Evolutionary conservation across 352 stramenopile genomes (phyloP), one percentile per base, ranked within the genome.

Genomic region (Lagenidium giganteum): DNA sequence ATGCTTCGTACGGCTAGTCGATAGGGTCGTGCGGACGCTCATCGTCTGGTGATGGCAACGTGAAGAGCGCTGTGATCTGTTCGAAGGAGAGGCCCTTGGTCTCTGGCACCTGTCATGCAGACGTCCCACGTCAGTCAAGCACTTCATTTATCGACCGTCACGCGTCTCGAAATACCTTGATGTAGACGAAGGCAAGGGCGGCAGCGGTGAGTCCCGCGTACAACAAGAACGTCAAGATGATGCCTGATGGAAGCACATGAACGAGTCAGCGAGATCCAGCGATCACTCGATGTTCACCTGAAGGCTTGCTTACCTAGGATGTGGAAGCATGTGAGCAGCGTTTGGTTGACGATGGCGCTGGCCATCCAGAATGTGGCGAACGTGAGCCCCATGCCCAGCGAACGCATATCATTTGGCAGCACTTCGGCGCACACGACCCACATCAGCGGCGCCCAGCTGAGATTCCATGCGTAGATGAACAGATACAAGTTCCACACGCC

Each of bases 371-470:
- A 86, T 31, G 70, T 61, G 0, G 72, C 72, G n/a, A 88, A 88
- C 18, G 67, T 83, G 34, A 85, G 38, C 4, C 75, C 75, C 75
- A 88, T 85, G 40, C 70, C 70, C 12, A 86, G 58, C 14, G 75
- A 88, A n/a, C 75, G 70, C 31, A 83, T 54, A n/a, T 84, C 70
- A 41, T 83, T 66, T 4, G 72, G 70, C 3, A 88, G 54, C 11
- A 88, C 26, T 36, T 86, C 75, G 7, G 70, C 77, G 49, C 75
- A 83, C 29, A 85, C 61, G 40, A 88, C 75, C 68, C 69, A 83
- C 75, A 88, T 88, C 37, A 86, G 52, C 26, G 75, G 75, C 4
- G 75, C 70, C 75, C 72, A 87, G 47, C 75, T 87, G 20, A 85
- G 42, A 43, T 87, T 87, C 72, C 75, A 85, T 18, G 72, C 70